Evolutionary conservation across 177 flowering plant genomes (phyloP).

Genomic region (Telopea speciosissima): DNA sequence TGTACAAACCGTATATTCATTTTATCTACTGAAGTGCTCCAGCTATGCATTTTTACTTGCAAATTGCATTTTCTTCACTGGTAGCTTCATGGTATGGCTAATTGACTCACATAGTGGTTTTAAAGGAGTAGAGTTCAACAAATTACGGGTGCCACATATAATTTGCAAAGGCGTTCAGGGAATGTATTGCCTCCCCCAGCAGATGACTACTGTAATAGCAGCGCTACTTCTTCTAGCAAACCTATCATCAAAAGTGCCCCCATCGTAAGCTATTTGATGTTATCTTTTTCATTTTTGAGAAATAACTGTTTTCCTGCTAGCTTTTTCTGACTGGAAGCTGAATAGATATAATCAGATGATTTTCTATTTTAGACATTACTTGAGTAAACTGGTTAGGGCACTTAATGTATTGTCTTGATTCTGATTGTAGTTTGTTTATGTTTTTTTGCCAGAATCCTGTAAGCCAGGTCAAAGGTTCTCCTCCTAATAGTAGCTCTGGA

Average conservation of each 20-base stretch:
- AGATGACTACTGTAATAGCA: constrained; percentile 24
- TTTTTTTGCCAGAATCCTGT: constrained; percentile 38
- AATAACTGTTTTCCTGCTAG: not conserved
- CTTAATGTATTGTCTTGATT: not conserved
- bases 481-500: constrained; percentile 63
- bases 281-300: not conserved
- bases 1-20: too few relatives aligned
- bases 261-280: constrained; percentile 28
- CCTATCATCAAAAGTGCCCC: constrained; percentile 20
- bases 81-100: not conserved
- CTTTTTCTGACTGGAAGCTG: not conserved
- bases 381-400: not conserved
- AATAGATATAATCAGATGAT: not conserved
- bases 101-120: constrained; percentile 6
- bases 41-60: not conserved
- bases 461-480: constrained; percentile 39
- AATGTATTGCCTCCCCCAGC: constrained; percentile 46
- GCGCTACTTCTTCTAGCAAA: constrained; percentile 21
- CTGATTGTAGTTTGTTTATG: not conserved
- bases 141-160: constrained; percentile 37
- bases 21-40: not conserved
- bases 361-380: not conserved
- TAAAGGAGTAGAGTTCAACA: constrained; percentile 53
- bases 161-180: constrained; percentile 42
- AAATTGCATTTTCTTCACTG: not conserved